Base-by-base conservation (phyloP, 1,284 basidiomycete genomes). In the Vanrija pseudolonga region DNA sequence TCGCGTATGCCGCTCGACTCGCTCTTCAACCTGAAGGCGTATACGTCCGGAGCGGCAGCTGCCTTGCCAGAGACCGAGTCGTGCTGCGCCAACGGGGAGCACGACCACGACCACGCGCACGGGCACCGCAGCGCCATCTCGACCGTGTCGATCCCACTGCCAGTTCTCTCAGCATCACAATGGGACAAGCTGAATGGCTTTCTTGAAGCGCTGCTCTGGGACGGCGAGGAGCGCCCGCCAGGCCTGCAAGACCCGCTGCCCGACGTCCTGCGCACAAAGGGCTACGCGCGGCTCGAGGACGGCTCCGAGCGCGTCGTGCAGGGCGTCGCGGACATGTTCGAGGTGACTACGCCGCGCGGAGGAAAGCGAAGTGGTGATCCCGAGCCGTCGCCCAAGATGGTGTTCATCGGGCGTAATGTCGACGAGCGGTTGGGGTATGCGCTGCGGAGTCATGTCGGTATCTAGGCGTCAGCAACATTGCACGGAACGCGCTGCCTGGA, bases 251-350 rank as follows among this genome's bases (percentile, higher is more conserved):
- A 51, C 24, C 51, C 15, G 5, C 24, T 23, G 36, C 39, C 50
- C 45, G 82, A 85, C 49, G 80, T 95, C 3, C 76, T 96, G 14
- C 83, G 92, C 15, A 90, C 88, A 63, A 95, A 95, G 71, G 91
- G 90, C 8, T 79, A 90, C 36, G 83, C 92, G 50, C 73, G 94
- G 38, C 91, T 55, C 19, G 24, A 79, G 0, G 76, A 76, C 0
- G 86, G 85, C 5, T 77, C 80, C 53, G 80, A 82, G 53, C 84
- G 83, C 63, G 83, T 94, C 50, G 74, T 95, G 36, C 92, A 96
- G 68, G 92, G 91, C 3, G 92, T 96, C 12, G 80, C 87, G 59
- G 89, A 80, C 64, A 80, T 94, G 72, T 95, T 92, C 68, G 92
- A 96, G 61, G 81, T 93, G 18, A 77, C 78, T 9, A 3, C 76